Conservation (phyloP, 2,329 filamentous ascomycete genomes). For the Colletotrichum euphorbiae region DNA sequence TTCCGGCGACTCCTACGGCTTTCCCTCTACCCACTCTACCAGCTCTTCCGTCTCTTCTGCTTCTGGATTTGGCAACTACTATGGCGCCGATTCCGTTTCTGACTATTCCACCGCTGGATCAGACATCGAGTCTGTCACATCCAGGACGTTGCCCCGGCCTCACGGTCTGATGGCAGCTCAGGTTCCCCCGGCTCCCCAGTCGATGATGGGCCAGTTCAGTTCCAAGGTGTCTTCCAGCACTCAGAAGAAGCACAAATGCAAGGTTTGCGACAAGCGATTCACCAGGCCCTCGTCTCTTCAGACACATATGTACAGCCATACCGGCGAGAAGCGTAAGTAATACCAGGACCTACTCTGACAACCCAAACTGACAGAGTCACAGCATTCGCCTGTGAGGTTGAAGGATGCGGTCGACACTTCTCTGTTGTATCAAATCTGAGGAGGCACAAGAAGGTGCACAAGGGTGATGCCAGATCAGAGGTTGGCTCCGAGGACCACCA, state of each 20-base stretch:
- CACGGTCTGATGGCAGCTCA: conserved; percentile 70
- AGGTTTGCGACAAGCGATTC: conserved; percentile 98
- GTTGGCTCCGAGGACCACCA: conserved; percentile 73
- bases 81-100: conserved; percentile 88
- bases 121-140: conserved; percentile 84
- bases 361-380: conserved; percentile 26
- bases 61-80: conserved; percentile 84
- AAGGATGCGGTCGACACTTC: conserved; percentile 95
- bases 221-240: conserved; percentile 96
- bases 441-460: conserved; percentile 96
- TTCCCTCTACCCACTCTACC: conserved; percentile 84
- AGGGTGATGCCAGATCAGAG: conserved; percentile 75
- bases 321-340: conserved; percentile 94
- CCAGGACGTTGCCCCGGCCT: conserved; percentile 85
- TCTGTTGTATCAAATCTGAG: conserved; percentile 97
- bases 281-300: conserved; percentile 93
- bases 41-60: conserved; percentile 96
- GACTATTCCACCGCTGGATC: conserved; percentile 93
- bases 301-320: conserved; percentile 99
- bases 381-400: conserved; percentile 95
- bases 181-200: conserved; percentile 86
- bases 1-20: conserved; percentile 89
- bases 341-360: background rate
- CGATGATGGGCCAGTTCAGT: conserved; percentile 99
- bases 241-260: conserved; percentile 99